These are phyloP conservation scores for Trichoderma asperellum DNA, from an alignment of 2,329 filamentous ascomycete genomes.

Conservation along the genomic window DNA sequence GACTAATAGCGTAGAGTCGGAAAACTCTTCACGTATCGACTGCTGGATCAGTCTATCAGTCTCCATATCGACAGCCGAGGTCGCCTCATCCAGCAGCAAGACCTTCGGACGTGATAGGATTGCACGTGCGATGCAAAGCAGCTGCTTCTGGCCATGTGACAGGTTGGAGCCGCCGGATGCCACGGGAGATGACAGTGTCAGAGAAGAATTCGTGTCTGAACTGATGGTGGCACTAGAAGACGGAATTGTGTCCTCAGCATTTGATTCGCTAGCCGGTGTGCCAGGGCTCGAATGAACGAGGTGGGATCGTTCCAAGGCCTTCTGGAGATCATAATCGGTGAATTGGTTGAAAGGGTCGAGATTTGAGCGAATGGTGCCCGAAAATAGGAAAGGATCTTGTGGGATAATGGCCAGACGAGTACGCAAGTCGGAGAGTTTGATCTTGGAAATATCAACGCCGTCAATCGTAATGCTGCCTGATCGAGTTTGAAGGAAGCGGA, in stretches of 20 bases:
- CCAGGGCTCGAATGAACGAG: neutral
- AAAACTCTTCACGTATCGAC: slow-evolving; percentile 68
- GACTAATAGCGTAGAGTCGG: slow-evolving; percentile 65
- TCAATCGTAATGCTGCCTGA: slow-evolving; percentile 68
- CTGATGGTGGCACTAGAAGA: slow-evolving; percentile 41
- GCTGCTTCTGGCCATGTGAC: slow-evolving; percentile 70
- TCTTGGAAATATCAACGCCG: slow-evolving; percentile 68
- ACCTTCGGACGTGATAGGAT: slow-evolving; percentile 66
- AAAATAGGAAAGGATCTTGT: slow-evolving; percentile 72
- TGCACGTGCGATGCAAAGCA: slow-evolving; percentile 57
- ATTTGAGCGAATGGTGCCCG: slow-evolving; percentile 70
- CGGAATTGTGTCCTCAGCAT: slow-evolving; percentile 44
- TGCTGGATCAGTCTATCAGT: slow-evolving; percentile 71
- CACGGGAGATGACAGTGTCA: slow-evolving; percentile 43
- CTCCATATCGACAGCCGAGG: slow-evolving; percentile 69
- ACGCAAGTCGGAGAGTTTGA: slow-evolving; percentile 67
- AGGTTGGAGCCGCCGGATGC: slow-evolving; percentile 69
- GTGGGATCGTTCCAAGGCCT: slow-evolving; percentile 67
- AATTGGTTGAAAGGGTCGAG: slow-evolving; percentile 72
- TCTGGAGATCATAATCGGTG: slow-evolving; percentile 63
- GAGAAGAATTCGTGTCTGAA: slow-evolving; percentile 4
- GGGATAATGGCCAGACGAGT: slow-evolving; percentile 73
- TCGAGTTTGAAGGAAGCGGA: slow-evolving; percentile 68
- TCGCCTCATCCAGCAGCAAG: slow-evolving; percentile 74
- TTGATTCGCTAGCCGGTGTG: neutral